phyloP scores from a whole-genome alignment of 768 basidiomycete species.

The Leccinum aurantiacum region DNA sequence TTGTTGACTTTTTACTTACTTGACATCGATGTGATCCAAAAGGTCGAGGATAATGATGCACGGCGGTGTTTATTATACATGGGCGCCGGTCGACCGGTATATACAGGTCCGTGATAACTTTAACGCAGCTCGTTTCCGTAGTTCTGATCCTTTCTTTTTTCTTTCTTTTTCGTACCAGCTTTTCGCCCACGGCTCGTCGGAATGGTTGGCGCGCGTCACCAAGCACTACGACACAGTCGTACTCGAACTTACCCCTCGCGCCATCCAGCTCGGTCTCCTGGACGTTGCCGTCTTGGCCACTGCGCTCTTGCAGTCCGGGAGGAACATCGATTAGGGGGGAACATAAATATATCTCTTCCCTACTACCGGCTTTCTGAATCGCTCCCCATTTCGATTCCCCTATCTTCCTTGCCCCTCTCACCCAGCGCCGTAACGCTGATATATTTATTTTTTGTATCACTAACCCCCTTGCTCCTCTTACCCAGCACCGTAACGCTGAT shows the following conservation, averaged over 20 bases:
- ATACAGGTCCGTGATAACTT: slow-evolving; percentile 36
- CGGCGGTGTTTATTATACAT: slow-evolving; percentile 49
- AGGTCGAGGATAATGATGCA: slow-evolving; percentile 53
- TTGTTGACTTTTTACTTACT: not conserved
- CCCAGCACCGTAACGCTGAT: too few relatives aligned
- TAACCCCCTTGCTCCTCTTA: too few relatives aligned
- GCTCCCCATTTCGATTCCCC: not conserved
- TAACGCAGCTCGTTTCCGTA: not conserved
- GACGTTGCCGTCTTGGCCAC: slow-evolving; percentile 52
- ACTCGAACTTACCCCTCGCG: slow-evolving; percentile 57
- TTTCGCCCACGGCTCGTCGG: slow-evolving; percentile 39
- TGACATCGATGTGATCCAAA: not conserved
- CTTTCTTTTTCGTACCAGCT: slow-evolving; percentile 36
- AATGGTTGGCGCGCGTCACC: slow-evolving; percentile 52
- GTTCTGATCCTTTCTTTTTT: not conserved
- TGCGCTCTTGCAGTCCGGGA: slow-evolving; percentile 58
- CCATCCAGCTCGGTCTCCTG: slow-evolving; percentile 53
- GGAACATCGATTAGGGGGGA: slow-evolving; percentile 51
- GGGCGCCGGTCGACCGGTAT: slow-evolving; percentile 53
- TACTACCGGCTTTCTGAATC: not conserved
- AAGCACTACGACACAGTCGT: slow-evolving; percentile 43
- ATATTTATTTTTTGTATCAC: not conserved
- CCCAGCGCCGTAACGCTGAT: not conserved
- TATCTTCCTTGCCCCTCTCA: too few relatives aligned
- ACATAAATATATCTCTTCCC: not conserved